A percentile compares a stretch with the other conserved stretches of the same genome.
phyloP scores from a whole-genome alignment of 305 asterid genomes.

The Fraxinus sp. region DNA sequence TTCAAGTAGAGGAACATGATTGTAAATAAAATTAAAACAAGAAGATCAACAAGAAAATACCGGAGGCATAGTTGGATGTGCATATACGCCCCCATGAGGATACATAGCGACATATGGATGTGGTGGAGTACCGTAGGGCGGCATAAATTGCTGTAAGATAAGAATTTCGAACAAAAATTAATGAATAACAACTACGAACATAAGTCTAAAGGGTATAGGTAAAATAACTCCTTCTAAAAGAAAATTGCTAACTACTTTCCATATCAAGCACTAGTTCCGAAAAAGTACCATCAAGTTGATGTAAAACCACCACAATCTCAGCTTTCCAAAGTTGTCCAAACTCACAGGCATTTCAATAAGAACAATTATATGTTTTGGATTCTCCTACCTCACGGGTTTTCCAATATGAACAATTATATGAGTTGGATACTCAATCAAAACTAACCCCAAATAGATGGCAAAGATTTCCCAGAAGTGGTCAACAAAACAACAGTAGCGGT shows the following conservation, averaged over 20 bases:
- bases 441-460: not conserved
- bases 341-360: not conserved
- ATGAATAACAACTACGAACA: not conserved
- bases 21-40: slow-evolving; percentile 11
- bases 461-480: not conserved
- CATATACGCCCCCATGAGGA: slow-evolving; percentile 87
- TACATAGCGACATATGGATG: slow-evolving; percentile 98
- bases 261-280: not conserved
- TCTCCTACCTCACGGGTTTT: not conserved
- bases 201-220: not conserved
- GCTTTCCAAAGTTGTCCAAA: not conserved
- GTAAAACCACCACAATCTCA: not conserved
- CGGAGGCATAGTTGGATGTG: slow-evolving; percentile 92
- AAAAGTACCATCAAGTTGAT: not conserved
- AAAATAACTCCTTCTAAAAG: not conserved
- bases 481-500: not conserved
- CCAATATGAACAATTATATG: not conserved
- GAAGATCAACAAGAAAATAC: slow-evolving; percentile 38
- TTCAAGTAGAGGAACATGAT: slow-evolving; percentile 12
- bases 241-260: not conserved
- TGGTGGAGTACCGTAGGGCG: slow-evolving; percentile 91
- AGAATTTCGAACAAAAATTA: slow-evolving; percentile 11
- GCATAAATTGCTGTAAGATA: slow-evolving; percentile 70
- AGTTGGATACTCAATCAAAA: not conserved
- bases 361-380: not conserved